Conservation (phyloP, 257 asterid genomes). For the Jaltomata sinuosa region DNA sequence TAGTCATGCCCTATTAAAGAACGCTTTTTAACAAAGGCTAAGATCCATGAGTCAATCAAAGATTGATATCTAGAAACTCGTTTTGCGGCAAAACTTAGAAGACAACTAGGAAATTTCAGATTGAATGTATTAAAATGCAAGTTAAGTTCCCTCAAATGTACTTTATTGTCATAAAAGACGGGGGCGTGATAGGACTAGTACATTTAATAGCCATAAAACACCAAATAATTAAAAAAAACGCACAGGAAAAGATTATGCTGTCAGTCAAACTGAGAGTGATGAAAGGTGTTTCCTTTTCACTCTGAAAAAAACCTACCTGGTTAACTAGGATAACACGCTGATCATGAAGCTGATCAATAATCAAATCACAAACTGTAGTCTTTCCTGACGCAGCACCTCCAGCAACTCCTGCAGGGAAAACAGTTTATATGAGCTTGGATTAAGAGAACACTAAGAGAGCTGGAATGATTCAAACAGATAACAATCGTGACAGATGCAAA, state of each 20-base stretch:
- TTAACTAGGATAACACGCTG: conserved; percentile 98
- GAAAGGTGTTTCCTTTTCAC: neutral
- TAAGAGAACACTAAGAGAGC: neutral
- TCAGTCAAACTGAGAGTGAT: neutral
- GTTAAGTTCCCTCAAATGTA: neutral
- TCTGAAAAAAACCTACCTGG: conserved; percentile 40
- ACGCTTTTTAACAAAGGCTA: neutral
- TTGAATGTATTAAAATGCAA: neutral
- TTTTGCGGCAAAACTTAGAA: neutral
- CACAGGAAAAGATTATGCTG: neutral
- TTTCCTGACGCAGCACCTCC: conserved; percentile 99
- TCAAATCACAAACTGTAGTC: conserved; percentile 97
- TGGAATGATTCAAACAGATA: neutral
- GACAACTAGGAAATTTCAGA: neutral
- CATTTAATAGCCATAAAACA: neutral
- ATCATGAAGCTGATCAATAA: conserved; percentile 91
- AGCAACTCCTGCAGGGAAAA: conserved; percentile 66
- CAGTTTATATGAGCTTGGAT: neutral
- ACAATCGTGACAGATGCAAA: neutral
- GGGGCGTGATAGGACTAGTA: neutral
- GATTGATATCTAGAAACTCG: neutral
- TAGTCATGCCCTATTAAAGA: neutral
- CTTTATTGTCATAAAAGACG: neutral
- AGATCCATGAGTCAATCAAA: neutral
- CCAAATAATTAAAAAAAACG: neutral